phyloP scores from a whole-genome alignment of 169 alveolate species.

The Blepharisma undulans region DNA sequence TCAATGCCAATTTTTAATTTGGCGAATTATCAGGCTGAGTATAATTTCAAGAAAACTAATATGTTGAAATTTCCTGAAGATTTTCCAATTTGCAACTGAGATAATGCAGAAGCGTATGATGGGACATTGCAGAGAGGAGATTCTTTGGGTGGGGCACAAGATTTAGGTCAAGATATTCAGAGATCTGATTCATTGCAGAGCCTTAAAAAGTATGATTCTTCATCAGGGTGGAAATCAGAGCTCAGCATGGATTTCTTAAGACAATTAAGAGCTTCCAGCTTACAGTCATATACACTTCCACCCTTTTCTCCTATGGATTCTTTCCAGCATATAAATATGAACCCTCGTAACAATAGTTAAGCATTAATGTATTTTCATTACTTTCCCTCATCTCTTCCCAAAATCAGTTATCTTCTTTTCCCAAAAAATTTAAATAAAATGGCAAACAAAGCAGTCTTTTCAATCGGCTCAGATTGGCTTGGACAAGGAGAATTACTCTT shows the following conservation, averaged over 20 bases:
- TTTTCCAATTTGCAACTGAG: not conserved
- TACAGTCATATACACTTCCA: not conserved
- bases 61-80: not conserved
- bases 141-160: not conserved
- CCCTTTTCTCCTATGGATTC: not conserved
- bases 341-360: not conserved
- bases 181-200: not conserved
- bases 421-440: not conserved
- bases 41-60: not conserved
- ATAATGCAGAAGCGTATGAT: not conserved
- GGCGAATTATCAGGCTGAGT: not conserved
- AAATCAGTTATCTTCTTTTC: not conserved
- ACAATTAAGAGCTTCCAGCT: not conserved
- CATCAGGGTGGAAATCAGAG: not conserved
- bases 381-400: not conserved
- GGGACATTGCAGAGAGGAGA: not conserved
- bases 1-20: not conserved
- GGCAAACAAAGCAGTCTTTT: conserved; percentile 27
- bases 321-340: not conserved
- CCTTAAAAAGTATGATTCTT: not conserved
- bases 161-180: not conserved
- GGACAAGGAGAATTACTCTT: not conserved
- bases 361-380: not conserved
- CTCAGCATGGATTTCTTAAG: not conserved
- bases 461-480: not conserved